Base-by-base conservation (phyloP, 768 basidiomycete species). In the Punctularia strigosozonata region DNA sequence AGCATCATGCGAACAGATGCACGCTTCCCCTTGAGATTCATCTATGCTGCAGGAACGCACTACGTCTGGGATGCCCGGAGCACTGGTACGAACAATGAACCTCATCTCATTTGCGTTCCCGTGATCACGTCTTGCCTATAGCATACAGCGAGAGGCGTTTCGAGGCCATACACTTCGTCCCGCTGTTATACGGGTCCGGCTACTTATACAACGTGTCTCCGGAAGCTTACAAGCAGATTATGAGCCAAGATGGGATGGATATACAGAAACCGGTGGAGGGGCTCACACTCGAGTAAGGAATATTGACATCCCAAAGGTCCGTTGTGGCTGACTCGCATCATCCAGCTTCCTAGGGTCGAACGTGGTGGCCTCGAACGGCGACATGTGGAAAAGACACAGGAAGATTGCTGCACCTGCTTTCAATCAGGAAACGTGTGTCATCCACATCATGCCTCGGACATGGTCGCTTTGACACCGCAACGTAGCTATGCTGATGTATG, bases 331-430 rank as follows among this genome's bases (percentile, higher is more conserved):
- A 32, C 36, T 24, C 8, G 10, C 6, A 15, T 15, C 12, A 31
- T 21, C 23, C 22, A 44, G 40, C 20, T 18, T 41, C 15, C 31
- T 45, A 36, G 46, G 46, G 21, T 5, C 19, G 2, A 44, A 42
- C 25, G 23, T 47, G 12, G 25, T 47, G 5, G 21, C 43, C 7
- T 23, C 28, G 18, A 39, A 44, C 17, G 34, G 33, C 4, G 43
- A 44, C 15, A 7, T 31, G 13, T 47, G 46, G 46, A 41, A 40
- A 31, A 37, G 30, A 31, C 46, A 47, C 21, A 37, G 46, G 31
- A 44, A 34, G n/a, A 43, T 44, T 22, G 37, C 46, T n/a, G 24
- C 43, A 3, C 46, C 46, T 18, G 43, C 39, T 6, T 47, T 47
- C 26, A 38, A 40, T 21, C 39, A 41, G 17, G 32, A 37, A 28